Base-by-base conservation (phyloP, 2,329 filamentous ascomycete species). In the Orbilia oligospora region DNA sequence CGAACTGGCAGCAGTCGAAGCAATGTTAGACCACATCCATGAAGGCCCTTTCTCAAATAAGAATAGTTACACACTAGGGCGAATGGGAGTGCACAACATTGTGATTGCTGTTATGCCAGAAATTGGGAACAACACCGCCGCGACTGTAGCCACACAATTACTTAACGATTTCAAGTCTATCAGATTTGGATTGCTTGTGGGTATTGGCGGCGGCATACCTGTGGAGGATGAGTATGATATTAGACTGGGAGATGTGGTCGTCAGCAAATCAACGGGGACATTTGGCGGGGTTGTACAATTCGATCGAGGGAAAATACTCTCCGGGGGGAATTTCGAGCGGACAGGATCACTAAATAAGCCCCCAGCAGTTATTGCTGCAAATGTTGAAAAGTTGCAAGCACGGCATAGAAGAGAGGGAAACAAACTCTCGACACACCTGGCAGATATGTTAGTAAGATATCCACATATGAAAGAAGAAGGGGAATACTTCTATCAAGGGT, bases 291-390 rank as follows among this genome's bases (percentile, higher is more conserved):
- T 75, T 20, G 63, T 75, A 1, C 64, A 75, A 24, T 75, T 61
- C 33, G 71, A 75, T 24, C 33, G 51, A 2, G 71, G 71, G 3
- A 69, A 75, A 75, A 16, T 41, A 5, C 51, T 41, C 20, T 27
- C 20, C 1, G 20, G 55, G n/a, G 49, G 20, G 16, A 1, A 18
- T 16, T 69, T 75, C 27, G 64, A 73, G 30, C 41, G 38, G 24
- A 75, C 71, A n/a, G 71, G 71, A 24, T 33, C 22, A 3, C 44
- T 75, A 6, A 75, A 75, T 56, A 68, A 67, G 41, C 71, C 71
- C 5, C 71, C 64, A 49, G 49, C 36, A 48, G 46, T 58, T 3
- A 18, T 72, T 16, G 44, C 55, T 24, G 69, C 58, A 9, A 66
- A 27, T 48, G 20, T 72, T 2, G 33, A 65, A 18, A 53, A 56